Conservation (phyloP, 2,329 filamentous ascomycete species). For the Epichloe sibirici region DNA sequence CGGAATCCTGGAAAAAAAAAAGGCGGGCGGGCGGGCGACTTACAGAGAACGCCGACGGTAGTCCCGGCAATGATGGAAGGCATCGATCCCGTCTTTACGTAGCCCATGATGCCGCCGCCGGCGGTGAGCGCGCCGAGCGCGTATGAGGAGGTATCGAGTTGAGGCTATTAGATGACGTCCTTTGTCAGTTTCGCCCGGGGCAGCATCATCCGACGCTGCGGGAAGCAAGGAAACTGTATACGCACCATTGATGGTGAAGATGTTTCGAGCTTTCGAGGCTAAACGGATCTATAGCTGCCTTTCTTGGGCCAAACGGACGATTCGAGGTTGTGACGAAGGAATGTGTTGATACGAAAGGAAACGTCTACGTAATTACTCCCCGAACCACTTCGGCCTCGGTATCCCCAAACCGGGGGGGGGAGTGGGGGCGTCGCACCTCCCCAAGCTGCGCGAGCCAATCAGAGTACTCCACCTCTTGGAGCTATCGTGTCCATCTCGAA, state of each 20-base stretch:
- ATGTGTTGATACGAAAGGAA: background rate
- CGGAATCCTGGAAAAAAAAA: too few species aligned
- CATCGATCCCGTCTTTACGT: conserved; percentile 69
- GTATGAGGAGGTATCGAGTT: conserved; percentile 51
- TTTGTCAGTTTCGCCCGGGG: background rate
- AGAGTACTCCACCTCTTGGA: conserved; percentile 15
- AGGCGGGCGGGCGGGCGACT: conserved; percentile 11
- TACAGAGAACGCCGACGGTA: conserved; percentile 60
- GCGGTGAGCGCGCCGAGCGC: conserved; percentile 73
- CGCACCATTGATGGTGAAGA: background rate
- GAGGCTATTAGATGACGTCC: conserved; percentile 3
- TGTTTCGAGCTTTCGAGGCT: background rate
- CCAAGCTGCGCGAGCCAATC: conserved; percentile 18
- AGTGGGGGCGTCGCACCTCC: background rate
- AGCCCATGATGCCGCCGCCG: conserved; percentile 78
- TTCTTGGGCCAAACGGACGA: too few species aligned
- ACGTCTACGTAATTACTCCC: background rate
- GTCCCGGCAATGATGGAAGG: conserved; percentile 79
- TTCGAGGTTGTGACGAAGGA: too few species aligned
- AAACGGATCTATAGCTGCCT: background rate
- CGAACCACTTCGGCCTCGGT: too few species aligned
- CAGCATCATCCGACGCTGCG: too few species aligned
- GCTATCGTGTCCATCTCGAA: conserved; percentile 22
- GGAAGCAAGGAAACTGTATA: background rate
- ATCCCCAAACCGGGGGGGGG: too few species aligned